Evolutionary conservation across 495 filamentous ascomycete species (phyloP), one percentile per base, ranked within the genome.

Genomic region (Xylaria telfairii): DNA sequence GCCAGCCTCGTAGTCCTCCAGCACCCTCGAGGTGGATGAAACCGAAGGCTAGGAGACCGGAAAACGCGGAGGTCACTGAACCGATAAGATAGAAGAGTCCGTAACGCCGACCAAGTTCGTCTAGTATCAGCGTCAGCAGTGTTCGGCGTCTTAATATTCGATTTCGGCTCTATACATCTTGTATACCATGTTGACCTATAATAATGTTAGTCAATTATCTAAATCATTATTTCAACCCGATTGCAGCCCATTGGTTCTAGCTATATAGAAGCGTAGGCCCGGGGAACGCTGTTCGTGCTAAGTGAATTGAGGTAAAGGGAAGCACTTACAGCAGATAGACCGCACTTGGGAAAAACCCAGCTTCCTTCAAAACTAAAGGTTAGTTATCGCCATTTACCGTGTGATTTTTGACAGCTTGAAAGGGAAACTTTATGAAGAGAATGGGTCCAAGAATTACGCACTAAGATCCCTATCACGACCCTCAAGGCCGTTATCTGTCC

Each of bases 71-170:
- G 9, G 90, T 88, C 12, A 90, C 80, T 42, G 83, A 86, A 49
- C 88, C 88, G 57, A 91, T 85, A 30, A 91, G 79, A 72, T 90
- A 91, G 77, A 91, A 92, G 21, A 85, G 69, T 0, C 87, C 83
- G 72, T 88, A 89, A 42, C 89, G 83, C 70, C 87, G 87, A 30
- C 87, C 85, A 12, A 90, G 77, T 62, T 91, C 88, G 71, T 84
- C 67, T 69, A 44, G 12, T 53, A 54, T 46, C 17, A 53, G 34
- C 4, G 24, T 69, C 44, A 69, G 84, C 84, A 51, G 24, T 12
- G 37, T 59, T 21, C 44, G 1, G 8, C 17, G 51, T 57, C 54
- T 53, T 67, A 24, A 47, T n/a, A 21, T 49, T 8, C 4, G 13
- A 0, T 9, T 54, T 21, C 1, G 8, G 19, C 41, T 30, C 4